Evolutionary conservation across 768 basidiomycete species (phyloP).

Genomic region (Pisolithus marmoratus): DNA sequence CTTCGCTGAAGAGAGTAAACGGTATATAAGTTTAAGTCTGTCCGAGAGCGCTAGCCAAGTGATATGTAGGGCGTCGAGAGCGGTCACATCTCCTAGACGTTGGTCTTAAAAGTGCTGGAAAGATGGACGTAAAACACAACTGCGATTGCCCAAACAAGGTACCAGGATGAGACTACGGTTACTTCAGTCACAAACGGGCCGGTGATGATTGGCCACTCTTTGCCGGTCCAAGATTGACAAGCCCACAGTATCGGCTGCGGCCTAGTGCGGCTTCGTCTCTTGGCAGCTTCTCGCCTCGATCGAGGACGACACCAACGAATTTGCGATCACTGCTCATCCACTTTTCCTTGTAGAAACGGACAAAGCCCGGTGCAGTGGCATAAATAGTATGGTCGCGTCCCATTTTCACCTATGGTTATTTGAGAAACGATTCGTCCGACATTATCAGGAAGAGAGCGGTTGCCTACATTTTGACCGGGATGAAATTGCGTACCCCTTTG

Average conservation of each 20-base stretch:
- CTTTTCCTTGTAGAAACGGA: conserved; percentile 88
- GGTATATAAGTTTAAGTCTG: too few species aligned
- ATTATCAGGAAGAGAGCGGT: not conserved
- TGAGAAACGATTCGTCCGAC: conserved; percentile 2
- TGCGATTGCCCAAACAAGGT: too few species aligned
- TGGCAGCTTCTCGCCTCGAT: conserved; percentile 81
- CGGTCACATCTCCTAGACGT: too few species aligned
- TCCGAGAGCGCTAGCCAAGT: too few species aligned
- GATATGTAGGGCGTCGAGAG: too few species aligned
- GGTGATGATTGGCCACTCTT: conserved; percentile 11
- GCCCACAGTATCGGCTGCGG: conserved; percentile 79
- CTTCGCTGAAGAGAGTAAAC: too few species aligned
- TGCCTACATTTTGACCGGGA: conserved; percentile 84
- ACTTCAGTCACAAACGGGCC: not conserved
- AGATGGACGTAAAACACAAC: too few species aligned
- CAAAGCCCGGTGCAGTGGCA: conserved; percentile 83
- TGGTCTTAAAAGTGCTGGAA: too few species aligned
- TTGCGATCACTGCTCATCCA: conserved; percentile 68
- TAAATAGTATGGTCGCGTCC: conserved; percentile 95
- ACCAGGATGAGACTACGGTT: not conserved
- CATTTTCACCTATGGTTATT: conserved; percentile 62
- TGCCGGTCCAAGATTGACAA: conserved; percentile 55
- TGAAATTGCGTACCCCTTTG: conserved; percentile 93
- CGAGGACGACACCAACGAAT: conserved; percentile 79
- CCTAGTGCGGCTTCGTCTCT: conserved; percentile 69